Evolutionary conservation across 1,284 basidiomycete genomes (phyloP), one percentile per base, ranked within the genome.

Genomic region (Cutaneotrichosporon sp.): DNA sequence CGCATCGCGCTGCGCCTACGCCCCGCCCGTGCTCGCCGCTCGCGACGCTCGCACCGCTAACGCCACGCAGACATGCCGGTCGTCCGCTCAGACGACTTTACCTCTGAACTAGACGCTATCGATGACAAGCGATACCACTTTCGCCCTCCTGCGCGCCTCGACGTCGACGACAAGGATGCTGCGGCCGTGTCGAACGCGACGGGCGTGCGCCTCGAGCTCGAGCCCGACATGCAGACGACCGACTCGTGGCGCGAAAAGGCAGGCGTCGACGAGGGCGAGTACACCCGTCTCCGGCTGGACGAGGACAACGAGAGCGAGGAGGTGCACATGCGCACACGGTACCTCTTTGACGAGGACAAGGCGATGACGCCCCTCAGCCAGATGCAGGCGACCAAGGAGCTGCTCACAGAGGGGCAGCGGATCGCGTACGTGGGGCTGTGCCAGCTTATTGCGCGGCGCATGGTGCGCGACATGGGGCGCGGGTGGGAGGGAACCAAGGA

Each of bases 291-390:
- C 58, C 85, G 92, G 54, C 83, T 87, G 57, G 87, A 87, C 61
- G 92, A 95, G 78, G 92, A 94, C 78, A 90, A 95, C 62, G 92
- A 84, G 84, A 85, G 83, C 20, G 92, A 97, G 73, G 91, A 95
- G 71, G 90, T 97, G 14, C 90, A 94, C 78, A 83, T 95, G 76
- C 86, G 92, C 68, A 97, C 94, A 31, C 86, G 85, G 73, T 97
- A 94, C 75, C 85, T 97, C 31, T 97, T 97, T 72, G 90, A 97
- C 77, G 92, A 95, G 77, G 91, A 95, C 77, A 91, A 93, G 80
- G 92, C 92, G 43, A 97, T 97, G 93, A 97, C 94, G 0, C 95
- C 94, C n/a, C 84, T 97, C 66, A 89, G 87, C 69, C 95, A 97
- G 82, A 95, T 97, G 93, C 93, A 95, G 80, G 87, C 91, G 54